Base-by-base conservation (phyloP, 257 asterid genomes). In the Thymus mandschuricus region DNA sequence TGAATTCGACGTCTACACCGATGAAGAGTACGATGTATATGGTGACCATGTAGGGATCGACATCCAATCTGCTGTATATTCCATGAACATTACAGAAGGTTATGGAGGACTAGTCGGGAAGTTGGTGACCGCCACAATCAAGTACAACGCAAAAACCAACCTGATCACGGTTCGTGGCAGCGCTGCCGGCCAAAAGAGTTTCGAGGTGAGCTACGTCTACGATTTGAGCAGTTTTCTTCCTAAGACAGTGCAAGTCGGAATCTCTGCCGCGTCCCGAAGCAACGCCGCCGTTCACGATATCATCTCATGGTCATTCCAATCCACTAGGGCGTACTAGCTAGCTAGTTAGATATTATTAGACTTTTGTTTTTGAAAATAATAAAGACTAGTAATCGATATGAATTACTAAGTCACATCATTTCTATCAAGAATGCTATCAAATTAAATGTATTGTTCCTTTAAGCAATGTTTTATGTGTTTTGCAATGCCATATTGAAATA, bases 91-190 rank as follows among this genome's bases (percentile, higher is more conserved):
- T 21, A 52, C 62, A 13, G 13, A 4, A 27, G 60, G 51, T 27
- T 27, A 21, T 5, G 13, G 27, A 48, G 62, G 21, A 2, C 9
- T 61, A 3, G 10, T 61, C 3, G 33, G 49, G 31, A 21, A 21
- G 49, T 34, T 3, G 60, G 71, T 50, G 71, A 34, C 27, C 0
- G 72, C 72, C 21, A 34, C 28, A 6, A 67, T 67, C 10, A 52
- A 34, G 50, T 67, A 67, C 62, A 51, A 35, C 1, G 8, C 34
- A 0, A 3, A 12, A 15, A n/a, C 46, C 34, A 50, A 34, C 8
- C 3, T 34, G 34, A 50, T 66, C 1, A 50, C 35, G 35, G 71
- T 66, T 5, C 4, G 0, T 10, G 71, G 13, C 6, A 15, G 21
- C 1, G 46, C 50, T 3, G 50, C 35, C 0, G 3, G 27, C 3